phyloP scores from a whole-genome alignment of 1,284 basidiomycete genomes.

The Microbotryomycetes sp. region DNA sequence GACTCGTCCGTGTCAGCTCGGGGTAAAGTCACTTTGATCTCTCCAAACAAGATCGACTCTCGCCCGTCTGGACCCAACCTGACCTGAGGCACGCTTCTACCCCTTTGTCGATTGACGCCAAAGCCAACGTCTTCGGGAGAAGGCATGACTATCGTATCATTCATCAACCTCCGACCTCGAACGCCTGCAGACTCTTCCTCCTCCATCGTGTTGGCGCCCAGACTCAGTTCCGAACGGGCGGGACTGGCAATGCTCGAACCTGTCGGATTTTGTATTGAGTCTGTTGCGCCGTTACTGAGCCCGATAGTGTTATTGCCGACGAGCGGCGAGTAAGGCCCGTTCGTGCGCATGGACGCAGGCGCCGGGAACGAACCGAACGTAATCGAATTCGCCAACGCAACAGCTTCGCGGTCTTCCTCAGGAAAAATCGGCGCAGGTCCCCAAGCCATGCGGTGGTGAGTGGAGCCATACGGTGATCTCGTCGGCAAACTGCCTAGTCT shows the following conservation, averaged over 20 bases:
- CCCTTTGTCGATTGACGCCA: constrained; percentile 2
- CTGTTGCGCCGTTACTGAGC: background rate
- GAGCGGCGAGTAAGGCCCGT: constrained; percentile 11
- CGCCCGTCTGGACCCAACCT: constrained; percentile 26
- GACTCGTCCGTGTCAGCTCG: background rate
- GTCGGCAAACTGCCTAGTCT: background rate
- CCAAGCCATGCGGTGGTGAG: background rate
- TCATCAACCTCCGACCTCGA: background rate
- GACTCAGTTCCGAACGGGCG: background rate
- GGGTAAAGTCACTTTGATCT: constrained; percentile 27
- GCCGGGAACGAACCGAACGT: constrained; percentile 29
- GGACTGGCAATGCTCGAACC: background rate
- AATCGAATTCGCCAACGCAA: constrained; percentile 23
- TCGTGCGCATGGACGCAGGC: constrained; percentile 6
- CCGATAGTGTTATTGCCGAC: background rate
- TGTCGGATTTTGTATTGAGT: background rate
- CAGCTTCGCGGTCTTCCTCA: constrained; percentile 20
- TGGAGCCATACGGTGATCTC: background rate
- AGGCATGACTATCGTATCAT: background rate
- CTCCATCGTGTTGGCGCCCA: background rate
- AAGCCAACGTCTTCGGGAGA: background rate
- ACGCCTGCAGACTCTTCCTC: background rate
- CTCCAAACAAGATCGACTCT: constrained; percentile 28
- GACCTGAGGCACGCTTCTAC: constrained; percentile 27
- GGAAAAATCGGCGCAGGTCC: constrained; percentile 27